Conservation (phyloP, 2,329 filamentous ascomycete genomes). For the Alternaria brassicae region DNA sequence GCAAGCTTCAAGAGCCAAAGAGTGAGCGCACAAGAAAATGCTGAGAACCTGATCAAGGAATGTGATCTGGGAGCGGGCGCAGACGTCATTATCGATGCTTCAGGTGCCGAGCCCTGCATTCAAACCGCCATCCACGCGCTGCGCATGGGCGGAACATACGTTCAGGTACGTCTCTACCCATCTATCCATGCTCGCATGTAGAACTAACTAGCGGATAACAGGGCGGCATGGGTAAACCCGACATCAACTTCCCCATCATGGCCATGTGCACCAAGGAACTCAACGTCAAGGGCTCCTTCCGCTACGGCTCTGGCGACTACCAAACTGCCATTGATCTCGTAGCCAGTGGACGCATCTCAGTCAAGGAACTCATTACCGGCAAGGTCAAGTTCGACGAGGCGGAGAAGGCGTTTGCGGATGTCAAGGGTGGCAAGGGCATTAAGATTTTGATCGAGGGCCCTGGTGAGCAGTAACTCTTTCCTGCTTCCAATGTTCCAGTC, state of each 20-base stretch:
- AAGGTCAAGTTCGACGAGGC: slow-evolving; percentile 82
- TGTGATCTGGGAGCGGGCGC: slow-evolving; percentile 65
- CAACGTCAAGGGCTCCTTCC: slow-evolving; percentile 84
- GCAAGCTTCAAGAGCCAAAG: slow-evolving; percentile 68
- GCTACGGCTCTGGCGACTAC: slow-evolving; percentile 89
- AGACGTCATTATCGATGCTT: slow-evolving; percentile 58
- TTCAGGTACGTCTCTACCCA: slow-evolving; percentile 41
- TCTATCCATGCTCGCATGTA: background rate
- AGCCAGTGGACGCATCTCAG: slow-evolving; percentile 70
- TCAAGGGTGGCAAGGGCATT: slow-evolving; percentile 82
- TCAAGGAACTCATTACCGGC: slow-evolving; percentile 80
- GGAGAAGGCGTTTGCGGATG: slow-evolving; percentile 84
- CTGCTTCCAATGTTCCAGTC: background rate
- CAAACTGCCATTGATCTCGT: slow-evolving; percentile 81
- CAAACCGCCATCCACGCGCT: slow-evolving; percentile 59
- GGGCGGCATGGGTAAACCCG: slow-evolving; percentile 81
- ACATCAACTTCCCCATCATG: slow-evolving; percentile 93
- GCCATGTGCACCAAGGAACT: slow-evolving; percentile 89
- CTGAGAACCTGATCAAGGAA: slow-evolving; percentile 68
- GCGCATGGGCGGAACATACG: slow-evolving; percentile 57
- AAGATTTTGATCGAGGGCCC: slow-evolving; percentile 64
- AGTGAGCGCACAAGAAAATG: slow-evolving; percentile 72
- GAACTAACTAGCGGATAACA: slow-evolving; percentile 17
- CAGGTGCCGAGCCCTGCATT: slow-evolving; percentile 58
- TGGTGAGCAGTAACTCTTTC: slow-evolving; percentile 22